Evolutionary conservation across 495 filamentous ascomycete species (phyloP), one percentile per base, ranked within the genome.

Genomic region (Penicillium dipodomyicola): DNA sequence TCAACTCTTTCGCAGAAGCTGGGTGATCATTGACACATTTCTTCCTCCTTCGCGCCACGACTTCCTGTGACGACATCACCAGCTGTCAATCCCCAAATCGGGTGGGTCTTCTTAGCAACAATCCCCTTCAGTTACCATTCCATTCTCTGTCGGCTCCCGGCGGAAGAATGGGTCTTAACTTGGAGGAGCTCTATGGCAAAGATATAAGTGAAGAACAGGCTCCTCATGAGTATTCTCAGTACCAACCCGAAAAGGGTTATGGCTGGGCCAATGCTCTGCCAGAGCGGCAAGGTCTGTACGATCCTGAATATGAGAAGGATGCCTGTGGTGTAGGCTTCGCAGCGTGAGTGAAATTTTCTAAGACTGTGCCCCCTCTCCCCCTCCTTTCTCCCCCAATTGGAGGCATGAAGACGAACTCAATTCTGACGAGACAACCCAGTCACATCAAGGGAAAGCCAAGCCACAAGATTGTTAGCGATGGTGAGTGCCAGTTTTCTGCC

Each of bases 391-490:
- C 23, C 17, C 39, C 25, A 40, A 56, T 41, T 48, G 54, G 15
- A 44, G 39, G 47, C 52, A 55, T n/a, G 12, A 52, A 57, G 59
- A 57, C 12, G 27, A 7, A 7, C 14, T 25, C 23, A 42, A 37
- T 39, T 30, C 48, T 27, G 7, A 35, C 23, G 5, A 23, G 15
- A 25, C 3, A 9, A 17, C 27, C 6, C 20, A 97, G 92, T 75
- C 89, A 97, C 68, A 97, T 97, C 72, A 99, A 99, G 80, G 94
- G 95, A 77, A 87, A 88, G 71, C 75, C 95, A 30, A 97, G 92
- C 79, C 95, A 99, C 78, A 99, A 99, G 74, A 98, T 98, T 65
- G 87, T 98, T 50, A 96, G 90, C 78, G 94, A 98, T 97, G 94
- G 91, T 96, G 80, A 76, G 87, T 73, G 60, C 19, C 57, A 27